These are phyloP conservation scores for Wickerhamomyces pijperi DNA, from an alignment of 805 yeast species.

Conservation along the genomic window DNA sequence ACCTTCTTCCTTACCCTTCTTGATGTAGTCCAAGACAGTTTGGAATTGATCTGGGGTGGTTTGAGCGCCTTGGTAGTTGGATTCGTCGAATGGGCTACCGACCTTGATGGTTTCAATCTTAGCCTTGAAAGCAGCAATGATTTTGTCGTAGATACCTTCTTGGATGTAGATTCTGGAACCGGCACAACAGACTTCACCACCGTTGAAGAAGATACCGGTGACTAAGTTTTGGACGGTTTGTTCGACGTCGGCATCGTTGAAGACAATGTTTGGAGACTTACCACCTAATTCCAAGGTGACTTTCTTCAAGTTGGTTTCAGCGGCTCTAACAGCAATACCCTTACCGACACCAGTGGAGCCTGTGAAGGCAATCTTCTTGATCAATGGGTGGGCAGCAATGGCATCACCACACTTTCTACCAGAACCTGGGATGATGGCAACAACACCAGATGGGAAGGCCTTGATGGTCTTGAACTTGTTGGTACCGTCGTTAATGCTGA, in stretches of 20 bases:
- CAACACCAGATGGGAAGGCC: slow-evolving; percentile 43
- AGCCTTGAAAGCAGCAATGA: slow-evolving; percentile 35
- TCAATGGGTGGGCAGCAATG: slow-evolving; percentile 43
- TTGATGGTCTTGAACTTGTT: not conserved
- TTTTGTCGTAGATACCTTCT: slow-evolving; percentile 45
- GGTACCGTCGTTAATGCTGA: slow-evolving; percentile 8
- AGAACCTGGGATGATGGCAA: slow-evolving; percentile 51
- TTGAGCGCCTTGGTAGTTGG: slow-evolving; percentile 54
- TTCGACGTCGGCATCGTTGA: slow-evolving; percentile 46
- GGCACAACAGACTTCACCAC: slow-evolving; percentile 64
- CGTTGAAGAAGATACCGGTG: slow-evolving; percentile 53
- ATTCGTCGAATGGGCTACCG: slow-evolving; percentile 53
- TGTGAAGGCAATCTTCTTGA: slow-evolving; percentile 56
- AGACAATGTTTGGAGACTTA: slow-evolving; percentile 54
- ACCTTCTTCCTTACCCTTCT: slow-evolving; percentile 45
- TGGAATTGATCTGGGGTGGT: slow-evolving; percentile 48
- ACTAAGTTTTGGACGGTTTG: slow-evolving; percentile 34
- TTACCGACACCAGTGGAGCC: slow-evolving; percentile 60
- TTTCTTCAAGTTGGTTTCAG: slow-evolving; percentile 52
- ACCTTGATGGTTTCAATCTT: slow-evolving; percentile 43
- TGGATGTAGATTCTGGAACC: slow-evolving; percentile 58
- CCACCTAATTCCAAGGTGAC: slow-evolving; percentile 62
- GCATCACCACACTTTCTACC: slow-evolving; percentile 53
- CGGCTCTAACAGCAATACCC: slow-evolving; percentile 47
- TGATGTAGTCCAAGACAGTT: slow-evolving; percentile 47